Percentiles rank a stretch among this genome's conserved stretches.
phyloP scores from a whole-genome alignment of 2,329 filamentous ascomycete genomes.

The Colletotrichum gloeosporioides region DNA sequence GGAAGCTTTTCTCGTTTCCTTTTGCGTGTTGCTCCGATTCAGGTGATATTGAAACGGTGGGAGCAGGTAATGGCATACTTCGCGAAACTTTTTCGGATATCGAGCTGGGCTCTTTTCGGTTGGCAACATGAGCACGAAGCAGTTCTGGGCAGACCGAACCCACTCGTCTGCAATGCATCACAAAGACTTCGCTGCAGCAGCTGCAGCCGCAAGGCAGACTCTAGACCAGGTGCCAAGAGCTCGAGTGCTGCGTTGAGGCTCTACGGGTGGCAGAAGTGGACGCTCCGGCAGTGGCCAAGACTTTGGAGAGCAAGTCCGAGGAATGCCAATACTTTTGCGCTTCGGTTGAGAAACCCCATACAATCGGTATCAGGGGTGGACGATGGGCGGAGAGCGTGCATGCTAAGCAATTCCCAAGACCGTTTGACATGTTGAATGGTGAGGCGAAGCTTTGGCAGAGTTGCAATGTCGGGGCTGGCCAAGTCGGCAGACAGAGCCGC shows the following conservation, averaged over 20 bases:
- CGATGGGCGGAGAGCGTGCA: neutral
- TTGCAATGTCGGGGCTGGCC: conserved; percentile 4
- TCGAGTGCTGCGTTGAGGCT: conserved; percentile 4
- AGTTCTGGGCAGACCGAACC: neutral
- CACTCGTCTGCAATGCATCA: neutral
- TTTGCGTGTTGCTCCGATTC: neutral
- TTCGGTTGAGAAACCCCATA: neutral
- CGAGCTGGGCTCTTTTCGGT: neutral
- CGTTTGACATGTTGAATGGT: neutral
- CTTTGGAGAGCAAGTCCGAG: neutral
- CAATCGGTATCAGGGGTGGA: neutral
- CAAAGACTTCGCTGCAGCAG: neutral
- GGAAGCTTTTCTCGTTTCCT: conserved; percentile 9
- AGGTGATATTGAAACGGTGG: conserved; percentile 1
- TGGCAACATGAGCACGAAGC: neutral
- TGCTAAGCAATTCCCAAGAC: neutral
- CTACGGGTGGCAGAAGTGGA: neutral
- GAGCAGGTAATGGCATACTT: neutral
- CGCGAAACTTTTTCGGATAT: neutral
- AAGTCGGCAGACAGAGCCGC: conserved; percentile 11
- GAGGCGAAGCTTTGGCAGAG: conserved; percentile 20
- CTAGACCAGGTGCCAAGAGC: neutral
- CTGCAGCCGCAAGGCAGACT: neutral
- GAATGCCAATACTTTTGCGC: neutral
- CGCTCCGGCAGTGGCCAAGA: neutral